Conservation (phyloP, 2,329 filamentous ascomycete species). For the Aspergillus pseudotamarii region DNA sequence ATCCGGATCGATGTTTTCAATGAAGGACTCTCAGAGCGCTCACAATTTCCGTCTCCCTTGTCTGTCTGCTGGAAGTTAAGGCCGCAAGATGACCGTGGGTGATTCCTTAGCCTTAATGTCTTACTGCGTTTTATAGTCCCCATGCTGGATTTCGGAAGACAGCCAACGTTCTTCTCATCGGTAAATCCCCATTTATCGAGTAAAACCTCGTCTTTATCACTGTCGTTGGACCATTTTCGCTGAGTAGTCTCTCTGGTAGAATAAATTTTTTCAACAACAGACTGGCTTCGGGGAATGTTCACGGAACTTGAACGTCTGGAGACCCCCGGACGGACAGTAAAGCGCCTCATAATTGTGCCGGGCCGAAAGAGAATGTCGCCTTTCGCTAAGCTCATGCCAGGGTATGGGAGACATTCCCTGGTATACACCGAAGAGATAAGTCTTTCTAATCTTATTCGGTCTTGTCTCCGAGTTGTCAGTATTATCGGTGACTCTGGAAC, state of each 20-base stretch:
- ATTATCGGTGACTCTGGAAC: slow-evolving; percentile 70
- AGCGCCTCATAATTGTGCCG: slow-evolving; percentile 82
- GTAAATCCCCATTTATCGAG: slow-evolving; percentile 4
- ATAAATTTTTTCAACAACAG: background rate
- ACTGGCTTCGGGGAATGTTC: slow-evolving; percentile 16
- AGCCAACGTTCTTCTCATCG: slow-evolving; percentile 11
- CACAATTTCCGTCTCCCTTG: slow-evolving; percentile 9
- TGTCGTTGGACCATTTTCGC: background rate
- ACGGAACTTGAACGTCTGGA: slow-evolving; percentile 68
- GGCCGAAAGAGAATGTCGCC: slow-evolving; percentile 72
- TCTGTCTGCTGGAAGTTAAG: background rate
- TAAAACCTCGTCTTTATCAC: background rate
- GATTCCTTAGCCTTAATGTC: slow-evolving; percentile 13
- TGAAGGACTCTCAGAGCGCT: slow-evolving; percentile 5
- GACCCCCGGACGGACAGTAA: slow-evolving; percentile 79
- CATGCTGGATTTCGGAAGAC: slow-evolving; percentile 4
- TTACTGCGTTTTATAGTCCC: slow-evolving; percentile 12
- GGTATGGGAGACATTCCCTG: slow-evolving; percentile 75
- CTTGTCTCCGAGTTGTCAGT: slow-evolving; percentile 72
- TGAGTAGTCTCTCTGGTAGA: background rate
- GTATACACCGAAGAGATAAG: slow-evolving; percentile 81
- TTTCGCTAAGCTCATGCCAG: slow-evolving; percentile 71
- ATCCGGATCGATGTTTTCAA: slow-evolving; percentile 19
- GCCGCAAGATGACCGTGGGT: slow-evolving; percentile 6
- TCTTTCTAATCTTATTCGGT: slow-evolving; percentile 76